These are phyloP conservation scores for Austroboletus olivaceoglutinosus DNA, from an alignment of 1,284 basidiomycete genomes.

Conservation along the genomic window DNA sequence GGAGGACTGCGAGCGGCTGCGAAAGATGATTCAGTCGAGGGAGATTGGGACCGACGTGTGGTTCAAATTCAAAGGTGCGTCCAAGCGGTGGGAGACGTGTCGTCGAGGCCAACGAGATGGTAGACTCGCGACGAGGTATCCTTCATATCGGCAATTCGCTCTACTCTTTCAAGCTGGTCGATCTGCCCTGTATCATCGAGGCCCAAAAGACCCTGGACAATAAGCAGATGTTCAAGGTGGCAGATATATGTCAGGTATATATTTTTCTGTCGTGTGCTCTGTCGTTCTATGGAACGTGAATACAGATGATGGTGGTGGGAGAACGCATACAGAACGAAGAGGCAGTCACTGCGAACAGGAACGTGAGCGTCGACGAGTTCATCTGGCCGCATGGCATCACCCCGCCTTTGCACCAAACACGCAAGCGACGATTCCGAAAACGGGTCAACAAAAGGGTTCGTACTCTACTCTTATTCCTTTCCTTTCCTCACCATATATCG, in stretches of 20 bases:
- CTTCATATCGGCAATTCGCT: conserved; percentile 84
- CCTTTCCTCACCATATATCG: conserved; percentile 4
- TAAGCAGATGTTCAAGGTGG: conserved; percentile 97
- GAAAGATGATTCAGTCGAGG: conserved; percentile 78
- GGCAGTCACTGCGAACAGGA: conserved; percentile 51
- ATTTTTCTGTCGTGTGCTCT: conserved; percentile 1
- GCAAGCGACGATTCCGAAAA: conserved; percentile 93
- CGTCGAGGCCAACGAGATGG: conserved; percentile 7
- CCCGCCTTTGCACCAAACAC: conserved; percentile 87
- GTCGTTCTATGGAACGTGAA: conserved; percentile 11
- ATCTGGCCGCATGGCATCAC: conserved; percentile 98
- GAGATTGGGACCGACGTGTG: conserved; percentile 85
- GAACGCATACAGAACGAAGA: conserved; percentile 75
- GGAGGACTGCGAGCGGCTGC: conserved; percentile 74
- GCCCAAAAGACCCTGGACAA: conserved; percentile 96
- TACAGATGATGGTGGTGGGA: conserved; percentile 85
- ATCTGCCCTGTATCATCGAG: conserved; percentile 93
- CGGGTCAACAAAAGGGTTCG: conserved; percentile 78
- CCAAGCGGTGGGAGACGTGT: neutral
- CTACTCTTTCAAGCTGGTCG: conserved; percentile 93
- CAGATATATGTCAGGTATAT: conserved; percentile 92
- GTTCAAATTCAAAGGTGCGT: conserved; percentile 96
- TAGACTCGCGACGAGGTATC: conserved; percentile 88
- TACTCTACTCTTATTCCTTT: conserved; percentile 3
- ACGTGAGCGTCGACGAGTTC: conserved; percentile 92